phyloP scores from a whole-genome alignment of 495 filamentous ascomycete genomes.

The Haplographium delicatum region DNA sequence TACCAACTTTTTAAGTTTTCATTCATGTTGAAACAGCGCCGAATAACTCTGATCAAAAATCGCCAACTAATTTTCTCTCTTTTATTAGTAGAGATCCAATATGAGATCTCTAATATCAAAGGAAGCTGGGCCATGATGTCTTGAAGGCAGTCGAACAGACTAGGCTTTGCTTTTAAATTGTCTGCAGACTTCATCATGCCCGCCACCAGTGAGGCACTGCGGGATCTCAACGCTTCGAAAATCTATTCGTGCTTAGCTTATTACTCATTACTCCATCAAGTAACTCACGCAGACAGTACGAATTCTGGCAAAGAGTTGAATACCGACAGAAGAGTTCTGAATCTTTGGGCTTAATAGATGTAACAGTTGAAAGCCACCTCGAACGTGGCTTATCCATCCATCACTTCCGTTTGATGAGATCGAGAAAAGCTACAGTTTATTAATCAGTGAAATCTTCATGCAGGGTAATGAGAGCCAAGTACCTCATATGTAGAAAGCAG shows the following conservation, averaged over 20 bases:
- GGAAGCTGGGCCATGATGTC: background rate
- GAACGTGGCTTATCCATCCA: constrained; percentile 1
- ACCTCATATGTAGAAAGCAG: constrained; percentile 4
- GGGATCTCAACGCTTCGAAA: background rate
- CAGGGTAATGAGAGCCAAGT: background rate
- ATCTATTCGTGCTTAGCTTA: background rate
- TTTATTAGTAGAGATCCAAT: background rate
- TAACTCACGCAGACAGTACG: background rate
- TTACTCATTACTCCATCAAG: background rate
- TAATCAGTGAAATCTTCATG: no score
- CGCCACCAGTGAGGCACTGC: background rate
- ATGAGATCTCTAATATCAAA: background rate
- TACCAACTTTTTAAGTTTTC: no score
- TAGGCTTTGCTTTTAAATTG: background rate
- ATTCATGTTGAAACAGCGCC: no score
- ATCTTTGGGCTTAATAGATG: background rate
- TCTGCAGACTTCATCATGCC: background rate
- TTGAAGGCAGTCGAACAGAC: background rate
- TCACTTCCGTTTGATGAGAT: background rate
- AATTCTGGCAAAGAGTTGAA: background rate
- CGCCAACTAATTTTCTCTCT: no score
- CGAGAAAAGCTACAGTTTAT: background rate
- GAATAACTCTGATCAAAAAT: no score
- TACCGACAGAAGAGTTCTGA: background rate
- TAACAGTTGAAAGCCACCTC: background rate